Evolutionary conservation across 192 early-diverging fungal genomes (phyloP).

Genomic region (Spinellus fusiger): DNA sequence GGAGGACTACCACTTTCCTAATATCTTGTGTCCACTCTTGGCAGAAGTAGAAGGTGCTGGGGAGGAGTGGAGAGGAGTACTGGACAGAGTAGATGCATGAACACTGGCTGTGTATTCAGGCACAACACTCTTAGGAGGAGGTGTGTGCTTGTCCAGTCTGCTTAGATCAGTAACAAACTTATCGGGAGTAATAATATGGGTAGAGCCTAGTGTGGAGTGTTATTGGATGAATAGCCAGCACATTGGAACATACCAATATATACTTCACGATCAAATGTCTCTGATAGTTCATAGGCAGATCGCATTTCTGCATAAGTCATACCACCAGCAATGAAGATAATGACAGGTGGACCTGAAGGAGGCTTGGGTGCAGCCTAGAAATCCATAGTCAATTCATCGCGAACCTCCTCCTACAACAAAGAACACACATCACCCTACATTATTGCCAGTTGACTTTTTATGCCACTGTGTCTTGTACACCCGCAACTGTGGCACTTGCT

Average conservation of each 20-base stretch:
- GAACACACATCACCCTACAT: conserved; percentile 13
- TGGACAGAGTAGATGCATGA: not conserved
- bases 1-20: conserved; percentile 17
- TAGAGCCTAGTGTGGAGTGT: conserved; percentile 49
- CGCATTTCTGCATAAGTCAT: conserved; percentile 75
- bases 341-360: conserved; percentile 50
- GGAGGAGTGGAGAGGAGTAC: not conserved
- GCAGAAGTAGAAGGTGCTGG: not conserved
- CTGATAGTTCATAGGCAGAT: conserved; percentile 58
- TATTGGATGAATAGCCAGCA: not conserved
- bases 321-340: conserved; percentile 80
- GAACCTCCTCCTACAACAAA: conserved; percentile 27
- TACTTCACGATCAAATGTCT: conserved; percentile 59
- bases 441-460: conserved; percentile 22
- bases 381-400: not conserved
- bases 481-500: conserved; percentile 18
- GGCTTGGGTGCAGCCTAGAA: conserved; percentile 31
- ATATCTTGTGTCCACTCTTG: conserved; percentile 4
- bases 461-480: conserved; percentile 33
- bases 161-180: conserved; percentile 65
- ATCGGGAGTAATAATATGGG: conserved; percentile 62
- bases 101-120: conserved; percentile 29
- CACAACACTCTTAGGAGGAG: conserved; percentile 27
- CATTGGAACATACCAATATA: conserved; percentile 49
- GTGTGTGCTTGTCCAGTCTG: conserved; percentile 44